phyloP scores from a whole-genome alignment of 495 filamentous ascomycete species.

The Acidiella bohemica region DNA sequence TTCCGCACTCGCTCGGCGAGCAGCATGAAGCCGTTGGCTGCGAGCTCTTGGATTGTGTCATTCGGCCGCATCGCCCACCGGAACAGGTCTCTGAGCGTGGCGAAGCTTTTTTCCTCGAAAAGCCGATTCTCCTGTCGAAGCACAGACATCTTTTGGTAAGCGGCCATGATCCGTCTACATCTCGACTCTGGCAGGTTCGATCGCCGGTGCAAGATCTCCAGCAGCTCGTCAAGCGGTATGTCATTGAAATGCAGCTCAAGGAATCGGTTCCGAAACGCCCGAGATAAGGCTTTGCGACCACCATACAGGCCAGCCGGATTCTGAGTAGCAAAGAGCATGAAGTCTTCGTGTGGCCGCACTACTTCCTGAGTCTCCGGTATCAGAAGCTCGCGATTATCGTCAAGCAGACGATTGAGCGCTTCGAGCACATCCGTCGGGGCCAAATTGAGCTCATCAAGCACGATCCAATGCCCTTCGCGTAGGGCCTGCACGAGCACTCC shows the following conservation, averaged over 20 bases:
- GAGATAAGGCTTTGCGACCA: slow-evolving; percentile 79
- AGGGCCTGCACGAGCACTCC: slow-evolving; percentile 88
- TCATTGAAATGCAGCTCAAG: slow-evolving; percentile 96
- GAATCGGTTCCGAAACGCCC: slow-evolving; percentile 93
- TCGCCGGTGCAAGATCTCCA: slow-evolving; percentile 76
- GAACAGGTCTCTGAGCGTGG: slow-evolving; percentile 90
- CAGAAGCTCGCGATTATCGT: slow-evolving; percentile 94
- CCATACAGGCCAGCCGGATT: slow-evolving; percentile 95
- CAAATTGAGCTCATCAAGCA: slow-evolving; percentile 91
- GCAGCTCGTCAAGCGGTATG: slow-evolving; percentile 90
- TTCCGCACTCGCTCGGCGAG: slow-evolving; percentile 91
- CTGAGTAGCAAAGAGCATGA: slow-evolving; percentile 98
- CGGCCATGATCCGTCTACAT: slow-evolving; percentile 77
- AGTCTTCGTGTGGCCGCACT: slow-evolving; percentile 79
- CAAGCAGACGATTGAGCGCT: slow-evolving; percentile 82
- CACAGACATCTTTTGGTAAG: slow-evolving; percentile 80
- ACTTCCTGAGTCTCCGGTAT: slow-evolving; percentile 95
- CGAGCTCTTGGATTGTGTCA: slow-evolving; percentile 76
- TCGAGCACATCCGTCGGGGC: slow-evolving; percentile 94
- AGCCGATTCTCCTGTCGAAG: slow-evolving; percentile 77
- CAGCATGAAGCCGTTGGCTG: slow-evolving; percentile 88
- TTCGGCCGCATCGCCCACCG: slow-evolving; percentile 85
- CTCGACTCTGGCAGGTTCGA: slow-evolving; percentile 84
- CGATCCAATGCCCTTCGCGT: slow-evolving; percentile 90
- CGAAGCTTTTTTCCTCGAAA: slow-evolving; percentile 97